phyloP scores from a whole-genome alignment of 495 filamentous ascomycete species.

The Aspergillus ostianus region DNA sequence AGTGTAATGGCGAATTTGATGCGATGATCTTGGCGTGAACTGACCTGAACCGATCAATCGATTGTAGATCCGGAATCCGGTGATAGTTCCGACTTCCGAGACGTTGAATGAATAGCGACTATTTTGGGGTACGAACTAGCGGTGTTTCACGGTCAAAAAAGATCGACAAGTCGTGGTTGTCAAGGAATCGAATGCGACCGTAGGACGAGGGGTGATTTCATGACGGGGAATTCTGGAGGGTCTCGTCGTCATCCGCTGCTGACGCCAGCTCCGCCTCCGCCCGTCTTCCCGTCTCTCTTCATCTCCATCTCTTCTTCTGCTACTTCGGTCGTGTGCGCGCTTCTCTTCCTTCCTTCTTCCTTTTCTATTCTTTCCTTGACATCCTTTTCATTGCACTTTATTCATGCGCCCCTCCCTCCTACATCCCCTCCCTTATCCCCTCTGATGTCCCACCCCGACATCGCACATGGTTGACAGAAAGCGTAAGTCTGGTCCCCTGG shows the following conservation, averaged over 20 bases:
- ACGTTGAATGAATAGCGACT: too few relatives aligned
- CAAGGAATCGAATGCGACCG: too few relatives aligned
- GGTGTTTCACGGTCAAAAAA: neutral
- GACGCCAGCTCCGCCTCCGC: conserved; percentile 15
- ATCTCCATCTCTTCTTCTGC: neutral
- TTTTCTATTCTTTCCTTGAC: neutral
- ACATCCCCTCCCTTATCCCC: neutral
- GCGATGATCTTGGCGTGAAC: neutral
- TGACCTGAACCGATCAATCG: neutral
- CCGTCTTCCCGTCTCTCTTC: conserved; percentile 2
- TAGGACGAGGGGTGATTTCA: conserved; percentile 1
- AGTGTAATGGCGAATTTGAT: neutral
- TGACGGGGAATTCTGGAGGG: neutral
- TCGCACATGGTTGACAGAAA: neutral
- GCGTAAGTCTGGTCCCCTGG: neutral
- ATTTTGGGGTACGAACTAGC: neutral
- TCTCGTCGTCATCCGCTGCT: conserved; percentile 12
- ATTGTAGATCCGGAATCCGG: neutral
- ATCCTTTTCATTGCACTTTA: neutral
- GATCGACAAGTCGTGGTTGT: conserved; percentile 4
- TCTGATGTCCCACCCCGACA: neutral
- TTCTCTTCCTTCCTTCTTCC: neutral
- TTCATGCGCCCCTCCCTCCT: neutral
- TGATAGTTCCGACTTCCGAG: too few relatives aligned
- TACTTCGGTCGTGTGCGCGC: neutral